phyloP scores from a whole-genome alignment of 371 early-diverging fungal genomes.

The Mucor mucedo region DNA sequence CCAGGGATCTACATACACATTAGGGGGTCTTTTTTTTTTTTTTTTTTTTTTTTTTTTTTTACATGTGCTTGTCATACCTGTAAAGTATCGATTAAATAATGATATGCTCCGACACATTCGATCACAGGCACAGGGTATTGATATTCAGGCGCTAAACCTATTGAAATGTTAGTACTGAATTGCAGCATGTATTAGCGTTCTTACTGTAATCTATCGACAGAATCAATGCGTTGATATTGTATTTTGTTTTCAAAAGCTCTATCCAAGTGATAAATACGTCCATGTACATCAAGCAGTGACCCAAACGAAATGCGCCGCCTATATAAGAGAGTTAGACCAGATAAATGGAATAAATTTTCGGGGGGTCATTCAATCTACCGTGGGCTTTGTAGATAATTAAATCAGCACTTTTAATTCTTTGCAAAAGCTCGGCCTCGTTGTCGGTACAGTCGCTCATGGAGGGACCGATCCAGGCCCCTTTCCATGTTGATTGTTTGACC shows the following conservation, averaged over 20 bases:
- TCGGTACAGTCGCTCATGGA: conserved; percentile 17
- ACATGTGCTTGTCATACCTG: conserved; percentile 19
- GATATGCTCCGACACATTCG: conserved; percentile 49
- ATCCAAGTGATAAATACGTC: conserved; percentile 50
- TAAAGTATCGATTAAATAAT: conserved; percentile 33
- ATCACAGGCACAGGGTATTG: conserved; percentile 47
- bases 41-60: not conserved
- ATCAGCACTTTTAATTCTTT: conserved; percentile 39
- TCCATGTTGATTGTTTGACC: conserved; percentile 22
- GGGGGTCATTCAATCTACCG: conserved; percentile 30
- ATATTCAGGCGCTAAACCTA: conserved; percentile 45
- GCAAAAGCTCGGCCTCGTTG: conserved; percentile 17
- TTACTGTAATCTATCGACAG: conserved; percentile 48
- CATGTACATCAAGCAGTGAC: conserved; percentile 43
- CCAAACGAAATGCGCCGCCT: conserved; percentile 50
- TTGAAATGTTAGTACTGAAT: not conserved
- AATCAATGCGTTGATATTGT: conserved; percentile 42
- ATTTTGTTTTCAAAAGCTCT: conserved; percentile 33
- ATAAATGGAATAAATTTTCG: conserved; percentile 13
- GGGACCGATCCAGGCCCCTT: conserved; percentile 35
- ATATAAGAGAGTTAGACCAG: conserved; percentile 4
- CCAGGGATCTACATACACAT: conserved; percentile 15
- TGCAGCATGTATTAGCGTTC: not conserved
- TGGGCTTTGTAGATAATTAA: conserved; percentile 48
- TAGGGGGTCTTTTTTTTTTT: not conserved